Percentiles rank a stretch among this genome's conserved stretches.
These are phyloP conservation scores for Lophium mytilinum DNA, from an alignment of 495 filamentous ascomycete species.

Conservation along the genomic window DNA sequence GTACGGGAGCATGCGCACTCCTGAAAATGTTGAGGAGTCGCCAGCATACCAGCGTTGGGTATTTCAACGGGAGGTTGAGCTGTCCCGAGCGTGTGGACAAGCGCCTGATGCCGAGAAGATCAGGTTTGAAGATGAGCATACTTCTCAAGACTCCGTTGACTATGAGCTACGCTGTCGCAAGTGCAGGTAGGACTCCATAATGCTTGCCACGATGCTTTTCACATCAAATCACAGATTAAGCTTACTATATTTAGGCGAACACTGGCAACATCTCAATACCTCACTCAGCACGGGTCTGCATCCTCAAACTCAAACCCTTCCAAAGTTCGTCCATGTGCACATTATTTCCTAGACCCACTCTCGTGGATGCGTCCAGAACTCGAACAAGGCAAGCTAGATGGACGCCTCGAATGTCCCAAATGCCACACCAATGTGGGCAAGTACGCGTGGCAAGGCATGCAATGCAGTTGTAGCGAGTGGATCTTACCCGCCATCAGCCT, in stretches of 20 bases:
- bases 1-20: slow-evolving; percentile 75
- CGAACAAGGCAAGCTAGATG: slow-evolving; percentile 66
- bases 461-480: slow-evolving; percentile 87
- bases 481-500: slow-evolving; percentile 84
- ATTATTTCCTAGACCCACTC: slow-evolving; percentile 82
- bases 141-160: slow-evolving; percentile 15
- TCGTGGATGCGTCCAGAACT: slow-evolving; percentile 87
- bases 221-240: neutral
- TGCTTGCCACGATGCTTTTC: no score
- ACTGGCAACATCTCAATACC: slow-evolving; percentile 55
- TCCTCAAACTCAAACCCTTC: slow-evolving; percentile 12
- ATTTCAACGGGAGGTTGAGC: slow-evolving; percentile 68
- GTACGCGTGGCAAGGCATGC: slow-evolving; percentile 92
- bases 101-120: slow-evolving; percentile 59
- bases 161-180: slow-evolving; percentile 46
- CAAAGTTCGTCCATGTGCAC: slow-evolving; percentile 49
- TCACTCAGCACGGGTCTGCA: slow-evolving; percentile 45
- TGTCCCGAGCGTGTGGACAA: slow-evolving; percentile 59
- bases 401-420: slow-evolving; percentile 75
- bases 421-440: slow-evolving; percentile 77
- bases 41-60: slow-evolving; percentile 83
- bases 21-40: slow-evolving; percentile 57
- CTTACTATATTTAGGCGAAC: slow-evolving; percentile 41
- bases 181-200: slow-evolving; percentile 38
- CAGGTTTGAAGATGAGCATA: slow-evolving; percentile 74